These are phyloP conservation scores for Cladosporium sp. DNA, from an alignment of 2,329 filamentous ascomycete genomes.

Conservation along the genomic window DNA sequence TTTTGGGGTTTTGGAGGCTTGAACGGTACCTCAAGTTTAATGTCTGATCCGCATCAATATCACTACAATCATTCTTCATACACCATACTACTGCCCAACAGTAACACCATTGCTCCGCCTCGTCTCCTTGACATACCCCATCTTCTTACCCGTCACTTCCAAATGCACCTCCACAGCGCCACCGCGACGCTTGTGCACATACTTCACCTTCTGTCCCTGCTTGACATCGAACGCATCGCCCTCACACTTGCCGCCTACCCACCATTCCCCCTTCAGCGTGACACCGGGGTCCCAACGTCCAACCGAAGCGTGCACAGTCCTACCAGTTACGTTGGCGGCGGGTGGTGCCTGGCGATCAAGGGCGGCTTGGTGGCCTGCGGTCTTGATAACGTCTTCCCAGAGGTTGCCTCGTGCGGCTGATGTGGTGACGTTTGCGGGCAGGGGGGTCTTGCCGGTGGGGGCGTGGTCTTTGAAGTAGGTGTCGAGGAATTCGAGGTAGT, in stretches of 20 bases:
- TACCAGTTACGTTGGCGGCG: conserved; percentile 21
- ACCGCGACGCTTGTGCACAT: conserved; percentile 5
- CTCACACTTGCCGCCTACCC: conserved; percentile 30
- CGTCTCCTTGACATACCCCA: conserved; percentile 14
- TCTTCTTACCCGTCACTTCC: conserved; percentile 10
- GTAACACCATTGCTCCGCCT: conserved; percentile 3
- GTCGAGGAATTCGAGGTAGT: conserved; percentile 38
- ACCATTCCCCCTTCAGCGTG: conserved; percentile 37
- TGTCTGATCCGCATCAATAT: background rate
- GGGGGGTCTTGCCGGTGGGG: conserved; percentile 34
- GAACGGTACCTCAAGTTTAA: background rate
- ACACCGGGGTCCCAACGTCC: conserved; percentile 43
- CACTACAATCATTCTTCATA: background rate
- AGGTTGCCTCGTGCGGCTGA: conserved; percentile 34
- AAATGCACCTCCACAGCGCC: background rate
- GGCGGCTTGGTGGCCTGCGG: conserved; percentile 38
- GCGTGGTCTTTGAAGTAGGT: conserved; percentile 37
- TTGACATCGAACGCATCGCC: conserved; percentile 30
- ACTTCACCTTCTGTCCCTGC: conserved; percentile 27
- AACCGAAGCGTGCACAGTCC: conserved; percentile 23
- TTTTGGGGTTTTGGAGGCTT: background rate
- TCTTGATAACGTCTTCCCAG: conserved; percentile 37
- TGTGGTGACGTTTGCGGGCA: conserved; percentile 27
- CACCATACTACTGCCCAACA: background rate
- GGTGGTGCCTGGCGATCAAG: conserved; percentile 36